Conservation (phyloP, 768 basidiomycete genomes). For the Punctularia strigosozonata region DNA sequence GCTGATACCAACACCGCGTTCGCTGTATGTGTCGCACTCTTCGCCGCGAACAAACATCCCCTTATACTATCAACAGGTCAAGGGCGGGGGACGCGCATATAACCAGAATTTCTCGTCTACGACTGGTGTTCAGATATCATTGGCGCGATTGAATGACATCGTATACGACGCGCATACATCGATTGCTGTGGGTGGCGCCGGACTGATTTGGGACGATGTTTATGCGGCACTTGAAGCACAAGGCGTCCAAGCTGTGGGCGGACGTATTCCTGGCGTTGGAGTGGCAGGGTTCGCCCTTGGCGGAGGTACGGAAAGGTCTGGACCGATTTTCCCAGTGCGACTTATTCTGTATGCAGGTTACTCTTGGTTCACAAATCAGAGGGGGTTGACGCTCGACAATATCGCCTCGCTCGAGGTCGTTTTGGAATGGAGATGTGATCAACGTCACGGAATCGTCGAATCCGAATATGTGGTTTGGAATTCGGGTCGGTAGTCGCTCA, state of each 20-base stretch:
- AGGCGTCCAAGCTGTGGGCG: slow-evolving; percentile 8
- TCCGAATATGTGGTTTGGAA: too few relatives aligned
- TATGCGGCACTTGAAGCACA: slow-evolving; percentile 7
- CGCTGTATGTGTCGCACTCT: too few relatives aligned
- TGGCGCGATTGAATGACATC: slow-evolving; percentile 6
- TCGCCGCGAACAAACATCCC: too few relatives aligned
- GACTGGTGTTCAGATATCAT: slow-evolving; percentile 10
- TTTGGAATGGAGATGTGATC: too few relatives aligned
- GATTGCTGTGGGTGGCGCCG: slow-evolving; percentile 5
- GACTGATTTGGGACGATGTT: slow-evolving; percentile 11
- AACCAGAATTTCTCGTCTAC: slow-evolving; percentile 11
- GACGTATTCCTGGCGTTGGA: slow-evolving; percentile 9
- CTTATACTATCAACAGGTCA: slow-evolving; percentile 9
- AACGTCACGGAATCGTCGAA: too few relatives aligned
- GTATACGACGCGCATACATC: slow-evolving; percentile 1
- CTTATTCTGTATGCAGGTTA: slow-evolving; percentile 5
- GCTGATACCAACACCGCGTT: too few relatives aligned
- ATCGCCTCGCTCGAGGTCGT: slow-evolving; percentile 8
- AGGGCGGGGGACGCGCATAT: slow-evolving; percentile 9
- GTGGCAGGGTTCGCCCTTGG: slow-evolving; percentile 11
- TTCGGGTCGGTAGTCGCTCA: too few relatives aligned
- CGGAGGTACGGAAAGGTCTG: too few relatives aligned
- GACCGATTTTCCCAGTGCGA: too few relatives aligned
- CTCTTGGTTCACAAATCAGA: slow-evolving; percentile 7
- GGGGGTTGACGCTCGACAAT: slow-evolving; percentile 8